A percentile compares a stretch with the other conserved stretches of the same genome.
phyloP scores from a whole-genome alignment of 345 rosid species.

The Atalantia buxifolia region DNA sequence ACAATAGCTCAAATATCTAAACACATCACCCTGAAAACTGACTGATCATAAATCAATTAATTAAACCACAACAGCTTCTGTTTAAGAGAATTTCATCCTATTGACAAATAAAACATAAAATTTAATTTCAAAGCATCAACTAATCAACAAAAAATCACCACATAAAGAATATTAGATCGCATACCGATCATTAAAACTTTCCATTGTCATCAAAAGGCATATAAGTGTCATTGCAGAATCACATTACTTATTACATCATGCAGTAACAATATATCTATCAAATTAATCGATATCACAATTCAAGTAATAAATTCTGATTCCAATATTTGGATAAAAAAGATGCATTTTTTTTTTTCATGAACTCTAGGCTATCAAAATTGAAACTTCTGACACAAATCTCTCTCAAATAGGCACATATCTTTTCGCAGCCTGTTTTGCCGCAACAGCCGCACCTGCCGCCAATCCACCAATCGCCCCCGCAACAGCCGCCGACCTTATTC shows the following conservation, averaged over 20 bases:
- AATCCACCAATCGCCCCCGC: slow-evolving; percentile 92
- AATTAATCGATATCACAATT: not conserved
- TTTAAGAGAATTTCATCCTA: not conserved
- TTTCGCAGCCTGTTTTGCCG: slow-evolving; percentile 74
- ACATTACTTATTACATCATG: slow-evolving; percentile 5
- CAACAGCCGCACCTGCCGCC: slow-evolving; percentile 76
- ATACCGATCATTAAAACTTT: not conserved
- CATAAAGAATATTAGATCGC: not conserved
- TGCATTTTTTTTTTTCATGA: not conserved
- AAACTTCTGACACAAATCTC: not conserved
- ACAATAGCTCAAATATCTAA: not conserved
- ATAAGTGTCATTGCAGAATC: not conserved
- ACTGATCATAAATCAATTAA: not conserved
- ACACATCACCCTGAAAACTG: not conserved
- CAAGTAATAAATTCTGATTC: not conserved
- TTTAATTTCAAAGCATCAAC: not conserved
- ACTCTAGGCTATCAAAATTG: slow-evolving; percentile 22
- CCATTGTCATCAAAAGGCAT: not conserved
- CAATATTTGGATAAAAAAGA: not conserved
- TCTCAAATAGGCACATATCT: slow-evolving; percentile 74
- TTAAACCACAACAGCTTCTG: not conserved
- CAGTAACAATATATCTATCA: not conserved
- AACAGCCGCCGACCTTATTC: slow-evolving; percentile 90
- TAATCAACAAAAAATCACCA: not conserved
- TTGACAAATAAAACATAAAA: not conserved